Evolutionary conservation across 805 yeast species (phyloP), one percentile per base, ranked within the genome.

Genomic region (Kodamaea laetipori): DNA sequence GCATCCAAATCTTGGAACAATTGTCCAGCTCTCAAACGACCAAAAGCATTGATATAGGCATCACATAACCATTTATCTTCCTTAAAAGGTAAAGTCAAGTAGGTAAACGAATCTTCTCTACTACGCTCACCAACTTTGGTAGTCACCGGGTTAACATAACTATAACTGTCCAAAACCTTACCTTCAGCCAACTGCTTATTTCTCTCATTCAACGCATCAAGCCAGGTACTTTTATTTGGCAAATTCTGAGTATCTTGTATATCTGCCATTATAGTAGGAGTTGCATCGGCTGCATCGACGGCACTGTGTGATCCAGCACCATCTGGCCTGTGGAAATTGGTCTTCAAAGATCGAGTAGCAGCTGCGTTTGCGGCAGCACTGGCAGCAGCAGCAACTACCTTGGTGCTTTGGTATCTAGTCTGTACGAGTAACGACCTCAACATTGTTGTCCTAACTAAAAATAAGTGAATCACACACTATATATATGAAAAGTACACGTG

Each of bases 1-100:
- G 96, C 90, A 60, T 90, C 98, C 56, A 90, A 71, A 65, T 90
- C 98, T 70, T 90, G 97, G 65, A 90, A 90, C 50, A 90, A 73
- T 63, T 90, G 96, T 31, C 97, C 98, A 55, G 88, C 88, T 57
- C 97, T 75, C 57, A 90, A 74, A 51, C 96, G 77, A n/a, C 97
- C 97, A 45, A 82, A 84, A 3, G 96, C 90, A 62, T 86, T 87
- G 55, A 88, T 85, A 58, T 90, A 90, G 37, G 90, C 80, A 59
- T 90, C 98, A 50, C 95, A 80, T 21, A 89, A 71, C 80, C 85
- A 82, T 26, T 77, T 69, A 60, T 90, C 96, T 47, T 86, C 86
- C 54, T 86, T 86, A 70, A 90, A 90, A 0, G 97, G 96, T 39
- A 90, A 69, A 1, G 77, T 69, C 47, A 85, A 66, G 56, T 75